Percentiles rank a stretch among this genome's conserved stretches.
These are phyloP conservation scores for Pseudogymnoascus sp. DNA, from an alignment of 2,329 filamentous ascomycete species.

Conservation along the genomic window DNA sequence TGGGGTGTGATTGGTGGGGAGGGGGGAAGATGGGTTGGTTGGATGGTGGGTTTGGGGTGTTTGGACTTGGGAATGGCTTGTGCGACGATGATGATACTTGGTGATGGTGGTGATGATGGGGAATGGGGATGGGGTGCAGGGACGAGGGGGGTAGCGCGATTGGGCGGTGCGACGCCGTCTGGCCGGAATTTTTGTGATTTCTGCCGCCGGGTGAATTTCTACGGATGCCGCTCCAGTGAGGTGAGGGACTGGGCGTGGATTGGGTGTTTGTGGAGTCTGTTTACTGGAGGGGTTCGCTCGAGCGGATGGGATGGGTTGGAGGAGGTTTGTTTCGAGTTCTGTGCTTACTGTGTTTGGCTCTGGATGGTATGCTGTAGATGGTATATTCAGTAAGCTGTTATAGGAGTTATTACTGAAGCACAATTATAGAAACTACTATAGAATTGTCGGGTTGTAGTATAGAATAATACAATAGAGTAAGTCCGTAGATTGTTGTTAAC, in stretches of 20 bases:
- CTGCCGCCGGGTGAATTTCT: neutral
- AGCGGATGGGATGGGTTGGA: neutral
- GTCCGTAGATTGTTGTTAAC: too few species aligned
- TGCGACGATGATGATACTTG: neutral
- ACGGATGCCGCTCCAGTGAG: neutral
- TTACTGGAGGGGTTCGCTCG: neutral
- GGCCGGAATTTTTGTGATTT: neutral
- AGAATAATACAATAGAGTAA: neutral
- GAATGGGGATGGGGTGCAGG: neutral
- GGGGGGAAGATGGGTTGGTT: neutral
- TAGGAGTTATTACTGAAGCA: neutral
- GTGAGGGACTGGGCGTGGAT: neutral
- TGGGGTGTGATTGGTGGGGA: neutral
- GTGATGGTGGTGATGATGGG: neutral
- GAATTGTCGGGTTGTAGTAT: neutral
- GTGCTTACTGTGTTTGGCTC: neutral
- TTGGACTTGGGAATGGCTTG: neutral
- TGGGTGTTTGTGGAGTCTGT: neutral
- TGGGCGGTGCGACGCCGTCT: neutral
- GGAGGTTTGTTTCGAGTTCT: neutral
- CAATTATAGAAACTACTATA: neutral
- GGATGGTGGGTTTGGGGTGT: neutral
- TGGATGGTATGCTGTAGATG: neutral
- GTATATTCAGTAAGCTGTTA: neutral
- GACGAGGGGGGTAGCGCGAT: neutral